Evolutionary conservation across 345 rosid genomes (phyloP).

Genomic region (Arabis hirsuta): DNA sequence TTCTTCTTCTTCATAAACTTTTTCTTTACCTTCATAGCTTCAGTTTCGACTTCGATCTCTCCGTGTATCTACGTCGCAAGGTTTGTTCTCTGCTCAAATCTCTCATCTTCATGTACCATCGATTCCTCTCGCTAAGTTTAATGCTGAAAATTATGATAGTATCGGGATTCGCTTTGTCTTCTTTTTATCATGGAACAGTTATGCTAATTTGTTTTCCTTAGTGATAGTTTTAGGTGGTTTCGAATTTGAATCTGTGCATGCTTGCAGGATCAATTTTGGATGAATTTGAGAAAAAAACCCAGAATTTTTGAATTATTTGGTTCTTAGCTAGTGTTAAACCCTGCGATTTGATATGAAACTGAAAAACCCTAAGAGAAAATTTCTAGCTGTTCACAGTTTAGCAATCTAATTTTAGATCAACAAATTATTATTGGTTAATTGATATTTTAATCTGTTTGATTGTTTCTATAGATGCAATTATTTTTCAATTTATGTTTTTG

Average conservation of each 20-base stretch:
- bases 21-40: neutral
- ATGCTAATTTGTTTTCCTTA: neutral
- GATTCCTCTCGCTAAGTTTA: neutral
- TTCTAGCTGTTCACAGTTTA: neutral
- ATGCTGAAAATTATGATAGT: neutral
- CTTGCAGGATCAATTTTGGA: neutral
- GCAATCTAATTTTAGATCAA: slow-evolving; percentile 25
- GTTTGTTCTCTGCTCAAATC: slow-evolving; percentile 28
- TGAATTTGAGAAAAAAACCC: neutral
- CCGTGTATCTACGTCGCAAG: slow-evolving; percentile 1
- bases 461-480: neutral
- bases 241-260: too few relatives aligned
- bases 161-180: neutral
- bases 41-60: slow-evolving; percentile 15
- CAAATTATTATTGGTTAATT: slow-evolving; percentile 2
- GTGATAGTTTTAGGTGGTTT: too few relatives aligned
- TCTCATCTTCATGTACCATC: too few relatives aligned
- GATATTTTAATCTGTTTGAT: neutral
- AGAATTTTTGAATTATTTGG: neutral
- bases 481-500: neutral
- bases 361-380: neutral
- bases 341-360: slow-evolving; percentile 5
- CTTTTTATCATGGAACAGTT: neutral
- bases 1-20: neutral
- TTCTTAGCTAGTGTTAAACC: neutral